A percentile compares a stretch with the other conserved stretches of the same genome.
Conservation (phyloP, 1,284 basidiomycete species). For the Volvariella surrecta region DNA sequence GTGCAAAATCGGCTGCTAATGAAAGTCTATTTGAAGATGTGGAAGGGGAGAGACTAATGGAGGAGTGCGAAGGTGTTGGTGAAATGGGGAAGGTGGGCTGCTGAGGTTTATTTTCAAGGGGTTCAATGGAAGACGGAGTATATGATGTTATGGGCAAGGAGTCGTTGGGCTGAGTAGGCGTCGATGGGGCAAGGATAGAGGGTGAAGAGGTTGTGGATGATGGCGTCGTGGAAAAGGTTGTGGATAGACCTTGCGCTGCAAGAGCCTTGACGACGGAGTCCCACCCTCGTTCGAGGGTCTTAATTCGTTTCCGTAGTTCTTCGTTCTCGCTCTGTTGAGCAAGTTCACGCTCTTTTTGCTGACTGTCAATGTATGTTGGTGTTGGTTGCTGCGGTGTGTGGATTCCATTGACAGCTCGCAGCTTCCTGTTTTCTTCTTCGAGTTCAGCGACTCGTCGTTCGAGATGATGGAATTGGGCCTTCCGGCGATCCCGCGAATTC, state of each 20-base stretch:
- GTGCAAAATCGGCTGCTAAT: too few relatives aligned
- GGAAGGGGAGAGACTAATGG: too few relatives aligned
- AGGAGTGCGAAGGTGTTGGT: constrained; percentile 39
- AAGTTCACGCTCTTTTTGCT: constrained; percentile 27
- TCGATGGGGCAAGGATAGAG: constrained; percentile 14
- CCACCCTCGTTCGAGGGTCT: constrained; percentile 71
- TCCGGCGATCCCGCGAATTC: constrained; percentile 74
- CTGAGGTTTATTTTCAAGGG: constrained; percentile 17
- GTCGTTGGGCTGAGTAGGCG: constrained; percentile 15
- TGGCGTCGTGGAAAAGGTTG: constrained; percentile 17
- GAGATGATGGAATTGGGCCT: constrained; percentile 64
- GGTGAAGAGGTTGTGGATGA: constrained; percentile 19
- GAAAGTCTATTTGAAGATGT: too few relatives aligned
- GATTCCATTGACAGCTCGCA: constrained; percentile 60
- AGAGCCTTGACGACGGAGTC: constrained; percentile 70
- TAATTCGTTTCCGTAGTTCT: constrained; percentile 66
- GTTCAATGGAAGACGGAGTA: constrained; percentile 8
- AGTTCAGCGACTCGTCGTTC: constrained; percentile 76
- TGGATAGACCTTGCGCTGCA: constrained; percentile 52
- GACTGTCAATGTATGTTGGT: constrained; percentile 17
- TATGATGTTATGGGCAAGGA: constrained; percentile 15
- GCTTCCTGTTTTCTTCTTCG: constrained; percentile 76
- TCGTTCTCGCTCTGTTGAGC: constrained; percentile 58
- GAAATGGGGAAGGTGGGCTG: constrained; percentile 30
- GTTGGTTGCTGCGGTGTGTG: constrained; percentile 26